Percentiles rank a stretch among this genome's conserved stretches.
These are phyloP conservation scores for Hymenochaete sp. DNA, from an alignment of 1,284 basidiomycete genomes.

Conservation along the genomic window DNA sequence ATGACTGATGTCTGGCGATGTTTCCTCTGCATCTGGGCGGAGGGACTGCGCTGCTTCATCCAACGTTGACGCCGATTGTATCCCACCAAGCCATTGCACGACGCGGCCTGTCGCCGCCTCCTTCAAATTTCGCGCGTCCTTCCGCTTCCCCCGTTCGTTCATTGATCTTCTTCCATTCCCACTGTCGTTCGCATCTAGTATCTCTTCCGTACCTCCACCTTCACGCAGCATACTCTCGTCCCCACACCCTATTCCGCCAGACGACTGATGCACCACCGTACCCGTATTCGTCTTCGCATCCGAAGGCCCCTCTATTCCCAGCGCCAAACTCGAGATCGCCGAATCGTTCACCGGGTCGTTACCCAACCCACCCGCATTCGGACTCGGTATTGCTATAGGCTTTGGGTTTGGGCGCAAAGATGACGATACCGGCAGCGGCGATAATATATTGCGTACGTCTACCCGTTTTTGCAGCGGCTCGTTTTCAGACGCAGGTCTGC, in stretches of 20 bases:
- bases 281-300: not conserved
- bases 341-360: slow-evolving; percentile 48
- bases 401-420: too few relatives aligned
- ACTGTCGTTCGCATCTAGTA: not conserved
- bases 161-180: not conserved
- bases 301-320: slow-evolving; percentile 36
- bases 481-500: slow-evolving; percentile 15
- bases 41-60: too few relatives aligned
- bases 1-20: slow-evolving; percentile 21
- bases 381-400: slow-evolving; percentile 38
- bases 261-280: not conserved
- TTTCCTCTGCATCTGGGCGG: slow-evolving; percentile 26
- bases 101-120: slow-evolving; percentile 59
- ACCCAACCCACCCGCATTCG: slow-evolving; percentile 24
- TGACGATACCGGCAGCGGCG: too few relatives aligned
- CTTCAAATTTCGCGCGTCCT: slow-evolving; percentile 33
- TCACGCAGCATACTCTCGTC: too few relatives aligned
- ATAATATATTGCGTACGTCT: slow-evolving; percentile 42
- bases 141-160: slow-evolving; percentile 21
- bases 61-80: slow-evolving; percentile 44
- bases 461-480: slow-evolving; percentile 24
- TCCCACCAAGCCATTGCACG: slow-evolving; percentile 63
- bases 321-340: slow-evolving; percentile 64
- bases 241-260: not conserved
- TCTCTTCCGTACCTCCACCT: too few relatives aligned